Percentiles rank a stretch among this genome's conserved stretches.
phyloP scores from a whole-genome alignment of 345 rosid species.

The Moringa oleifera region DNA sequence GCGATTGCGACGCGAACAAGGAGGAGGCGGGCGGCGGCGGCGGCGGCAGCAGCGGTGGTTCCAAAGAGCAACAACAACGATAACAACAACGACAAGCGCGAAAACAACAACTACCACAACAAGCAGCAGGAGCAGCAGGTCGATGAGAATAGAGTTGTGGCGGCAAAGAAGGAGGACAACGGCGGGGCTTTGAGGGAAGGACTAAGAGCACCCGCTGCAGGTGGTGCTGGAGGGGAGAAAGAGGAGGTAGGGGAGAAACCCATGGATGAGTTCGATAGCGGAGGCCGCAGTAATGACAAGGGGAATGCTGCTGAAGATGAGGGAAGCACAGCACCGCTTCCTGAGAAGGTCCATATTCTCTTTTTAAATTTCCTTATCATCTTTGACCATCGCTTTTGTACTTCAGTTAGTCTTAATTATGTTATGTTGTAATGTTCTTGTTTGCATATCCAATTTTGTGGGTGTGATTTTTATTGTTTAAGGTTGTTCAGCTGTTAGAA shows the following conservation, averaged over 20 bases:
- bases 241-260: conserved; percentile 41
- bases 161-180: conserved; percentile 15
- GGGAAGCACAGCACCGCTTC: conserved; percentile 44
- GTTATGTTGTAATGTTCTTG: too few relatives aligned
- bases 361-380: background rate
- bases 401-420: too few relatives aligned
- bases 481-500: too few relatives aligned
- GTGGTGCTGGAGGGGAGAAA: conserved; percentile 7
- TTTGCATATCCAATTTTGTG: too few relatives aligned
- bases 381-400: background rate
- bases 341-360: conserved; percentile 37
- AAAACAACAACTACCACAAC: conserved; percentile 7
- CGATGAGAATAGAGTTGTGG: conserved; percentile 27
- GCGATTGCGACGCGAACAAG: conserved; percentile 61
- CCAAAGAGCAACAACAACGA: conserved; percentile 7
- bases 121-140: conserved; percentile 12
- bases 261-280: conserved; percentile 36
- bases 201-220: background rate
- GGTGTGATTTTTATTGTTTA: too few relatives aligned
- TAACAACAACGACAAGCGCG: background rate
- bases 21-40: conserved; percentile 46
- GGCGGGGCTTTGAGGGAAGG: conserved; percentile 16
- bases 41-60: conserved; percentile 27
- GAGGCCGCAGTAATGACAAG: conserved; percentile 34
- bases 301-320: conserved; percentile 52